These are phyloP conservation scores for Fusarium veterinarium DNA, from an alignment of 2,329 filamentous ascomycete species.

Conservation along the genomic window DNA sequence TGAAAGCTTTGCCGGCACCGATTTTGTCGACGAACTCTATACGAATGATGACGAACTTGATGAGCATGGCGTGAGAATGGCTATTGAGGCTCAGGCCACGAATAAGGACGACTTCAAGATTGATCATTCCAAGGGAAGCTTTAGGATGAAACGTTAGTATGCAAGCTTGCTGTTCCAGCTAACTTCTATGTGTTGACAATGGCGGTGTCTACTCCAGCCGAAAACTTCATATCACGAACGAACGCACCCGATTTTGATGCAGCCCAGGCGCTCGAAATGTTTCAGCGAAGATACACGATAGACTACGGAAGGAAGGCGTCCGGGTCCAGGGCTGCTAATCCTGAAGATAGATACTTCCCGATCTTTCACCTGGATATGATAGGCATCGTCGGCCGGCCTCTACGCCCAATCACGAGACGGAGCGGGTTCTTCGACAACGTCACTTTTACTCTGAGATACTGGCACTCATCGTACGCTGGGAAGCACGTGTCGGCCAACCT, in stretches of 20 bases:
- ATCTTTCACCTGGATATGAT: background rate
- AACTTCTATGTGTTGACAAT: background rate
- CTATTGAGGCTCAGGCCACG: background rate
- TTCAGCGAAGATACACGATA: background rate
- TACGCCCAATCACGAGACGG: background rate
- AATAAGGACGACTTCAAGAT: background rate
- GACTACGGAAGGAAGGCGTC: background rate
- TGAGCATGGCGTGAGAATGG: background rate
- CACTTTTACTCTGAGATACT: background rate
- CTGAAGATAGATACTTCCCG: background rate
- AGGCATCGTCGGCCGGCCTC: background rate
- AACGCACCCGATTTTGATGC: background rate
- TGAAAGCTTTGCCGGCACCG: too few relatives aligned
- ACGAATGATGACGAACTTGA: background rate
- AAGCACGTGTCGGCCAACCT: background rate
- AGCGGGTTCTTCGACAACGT: constrained; percentile 1
- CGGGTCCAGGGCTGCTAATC: background rate
- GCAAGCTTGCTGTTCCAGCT: background rate
- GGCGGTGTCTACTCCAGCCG: background rate
- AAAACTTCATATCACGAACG: background rate
- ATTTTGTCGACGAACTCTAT: too few relatives aligned
- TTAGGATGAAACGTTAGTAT: background rate
- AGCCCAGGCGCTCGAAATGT: background rate
- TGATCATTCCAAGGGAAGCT: background rate
- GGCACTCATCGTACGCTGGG: background rate